These are phyloP conservation scores for Wallacemonas sp. DNA, from an alignment of 208 protist species.

Conservation along the genomic window DNA sequence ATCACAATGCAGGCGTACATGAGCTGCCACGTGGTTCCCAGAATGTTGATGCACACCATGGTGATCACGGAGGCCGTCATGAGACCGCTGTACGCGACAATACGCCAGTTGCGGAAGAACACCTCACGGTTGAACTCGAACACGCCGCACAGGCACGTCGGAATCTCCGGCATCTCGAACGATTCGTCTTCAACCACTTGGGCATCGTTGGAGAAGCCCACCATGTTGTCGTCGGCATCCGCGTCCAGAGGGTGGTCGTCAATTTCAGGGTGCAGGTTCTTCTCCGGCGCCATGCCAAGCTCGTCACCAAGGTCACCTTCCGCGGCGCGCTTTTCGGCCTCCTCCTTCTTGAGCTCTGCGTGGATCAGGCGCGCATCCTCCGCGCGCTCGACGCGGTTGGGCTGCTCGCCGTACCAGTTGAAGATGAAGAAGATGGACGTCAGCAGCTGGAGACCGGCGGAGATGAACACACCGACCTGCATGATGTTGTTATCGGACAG, in stretches of 20 bases:
- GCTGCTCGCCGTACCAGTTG: constrained; percentile 74
- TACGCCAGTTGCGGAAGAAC: constrained; percentile 29
- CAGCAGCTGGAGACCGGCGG: constrained; percentile 59
- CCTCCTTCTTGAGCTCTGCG: constrained; percentile 31
- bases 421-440: constrained; percentile 60
- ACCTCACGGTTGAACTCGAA: constrained; percentile 35
- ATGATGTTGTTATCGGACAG: constrained; percentile 51
- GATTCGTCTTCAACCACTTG: constrained; percentile 12
- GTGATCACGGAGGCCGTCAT: constrained; percentile 34
- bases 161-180: constrained; percentile 28
- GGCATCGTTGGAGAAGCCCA: constrained; percentile 8
- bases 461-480: constrained; percentile 56
- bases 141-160: constrained; percentile 19
- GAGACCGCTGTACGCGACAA: constrained; percentile 39
- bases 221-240: neutral
- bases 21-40: constrained; percentile 32
- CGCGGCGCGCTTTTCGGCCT: neutral
- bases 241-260: constrained; percentile 23
- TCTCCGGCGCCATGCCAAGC: constrained; percentile 37
- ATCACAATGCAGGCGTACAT: constrained; percentile 34
- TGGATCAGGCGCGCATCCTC: constrained; percentile 42
- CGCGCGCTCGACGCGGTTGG: constrained; percentile 53
- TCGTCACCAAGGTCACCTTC: constrained; percentile 30
- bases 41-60: constrained; percentile 32
- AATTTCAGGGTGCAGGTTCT: constrained; percentile 14